These are phyloP conservation scores for Globisporangium paddicum DNA, from an alignment of 352 stramenopile species.

Conservation along the genomic window DNA sequence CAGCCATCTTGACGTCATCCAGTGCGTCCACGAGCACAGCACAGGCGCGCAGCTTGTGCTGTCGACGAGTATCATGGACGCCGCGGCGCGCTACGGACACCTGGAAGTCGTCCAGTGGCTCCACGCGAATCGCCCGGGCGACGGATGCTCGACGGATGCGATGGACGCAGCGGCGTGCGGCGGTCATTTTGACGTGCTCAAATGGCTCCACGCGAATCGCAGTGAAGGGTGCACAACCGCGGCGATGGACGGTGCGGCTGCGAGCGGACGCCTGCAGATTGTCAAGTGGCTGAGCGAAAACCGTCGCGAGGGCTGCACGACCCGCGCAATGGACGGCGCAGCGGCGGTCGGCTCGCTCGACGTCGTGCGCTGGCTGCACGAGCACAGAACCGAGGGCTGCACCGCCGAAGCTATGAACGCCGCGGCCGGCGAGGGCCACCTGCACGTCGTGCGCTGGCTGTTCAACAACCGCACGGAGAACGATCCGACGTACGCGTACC, in stretches of 20 bases:
- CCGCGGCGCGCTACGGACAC: slow-evolving; percentile 3
- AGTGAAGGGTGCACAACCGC: slow-evolving; percentile 3
- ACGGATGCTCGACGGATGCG: slow-evolving; percentile 3
- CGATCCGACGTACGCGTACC: slow-evolving; percentile 1
- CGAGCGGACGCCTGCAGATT: slow-evolving; percentile 1
- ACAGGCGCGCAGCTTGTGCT: background rate
- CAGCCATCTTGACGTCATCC: background rate
- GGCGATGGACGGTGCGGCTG: slow-evolving; percentile 10
- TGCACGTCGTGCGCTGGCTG: slow-evolving; percentile 11
- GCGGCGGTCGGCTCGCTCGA: slow-evolving; percentile 2
- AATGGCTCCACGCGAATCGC: slow-evolving; percentile 9
- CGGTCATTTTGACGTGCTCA: slow-evolving; percentile 2
- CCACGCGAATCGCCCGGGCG: background rate
- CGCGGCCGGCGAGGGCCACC: slow-evolving; percentile 8
- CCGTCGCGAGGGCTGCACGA: slow-evolving; percentile 5
- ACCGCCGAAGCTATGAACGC: slow-evolving; percentile 8
- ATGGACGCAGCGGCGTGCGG: slow-evolving; percentile 4
- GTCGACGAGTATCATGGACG: background rate
- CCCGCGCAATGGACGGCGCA: slow-evolving; percentile 2
- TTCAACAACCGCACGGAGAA: slow-evolving; percentile 12
- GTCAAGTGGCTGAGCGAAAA: slow-evolving; percentile 12
- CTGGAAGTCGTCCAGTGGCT: slow-evolving; percentile 6
- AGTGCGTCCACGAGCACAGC: slow-evolving; percentile 3
- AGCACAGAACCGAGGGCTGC: slow-evolving; percentile 12
- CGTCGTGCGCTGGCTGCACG: slow-evolving; percentile 12